These are phyloP conservation scores for Pestalotiopsis fici DNA, from an alignment of 2,329 filamentous ascomycete species.

Conservation along the genomic window DNA sequence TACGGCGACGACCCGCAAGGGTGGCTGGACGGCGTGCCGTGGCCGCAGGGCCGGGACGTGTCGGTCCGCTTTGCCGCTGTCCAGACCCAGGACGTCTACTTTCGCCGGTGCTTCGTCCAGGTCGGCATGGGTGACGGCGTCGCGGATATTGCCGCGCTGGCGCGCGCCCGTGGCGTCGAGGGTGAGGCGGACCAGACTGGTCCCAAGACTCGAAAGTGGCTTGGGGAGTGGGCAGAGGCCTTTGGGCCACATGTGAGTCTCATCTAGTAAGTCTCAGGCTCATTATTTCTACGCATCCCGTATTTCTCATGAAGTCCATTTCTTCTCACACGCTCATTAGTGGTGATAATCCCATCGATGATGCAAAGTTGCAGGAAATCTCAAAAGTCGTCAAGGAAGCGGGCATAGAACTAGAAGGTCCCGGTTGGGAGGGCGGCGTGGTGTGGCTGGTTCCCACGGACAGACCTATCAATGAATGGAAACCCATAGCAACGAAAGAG, in stretches of 20 bases:
- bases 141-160: conserved; percentile 21
- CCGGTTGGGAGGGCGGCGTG: conserved; percentile 28
- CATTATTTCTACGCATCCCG: not conserved
- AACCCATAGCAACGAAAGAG: conserved; percentile 27
- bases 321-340: conserved; percentile 11
- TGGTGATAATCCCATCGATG: conserved; percentile 23
- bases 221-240: conserved; percentile 23
- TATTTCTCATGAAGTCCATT: too few species aligned
- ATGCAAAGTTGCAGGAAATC: conserved; percentile 21
- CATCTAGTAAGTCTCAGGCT: conserved; percentile 30
- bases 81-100: conserved; percentile 26
- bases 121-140: conserved; percentile 22
- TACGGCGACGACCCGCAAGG: conserved; percentile 25
- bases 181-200: conserved; percentile 16
- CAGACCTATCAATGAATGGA: conserved; percentile 27
- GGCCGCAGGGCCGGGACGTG: conserved; percentile 12
- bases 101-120: conserved; percentile 27
- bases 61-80: conserved; percentile 21
- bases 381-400: conserved; percentile 20
- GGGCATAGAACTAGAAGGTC: conserved; percentile 16
- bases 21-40: conserved; percentile 28
- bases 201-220: conserved; percentile 17
- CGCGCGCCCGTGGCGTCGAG: conserved; percentile 25
- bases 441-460: conserved; percentile 33
- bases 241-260: conserved; percentile 33